Conservation (phyloP, 257 asterid genomes). For the Solanum etuberosum region DNA sequence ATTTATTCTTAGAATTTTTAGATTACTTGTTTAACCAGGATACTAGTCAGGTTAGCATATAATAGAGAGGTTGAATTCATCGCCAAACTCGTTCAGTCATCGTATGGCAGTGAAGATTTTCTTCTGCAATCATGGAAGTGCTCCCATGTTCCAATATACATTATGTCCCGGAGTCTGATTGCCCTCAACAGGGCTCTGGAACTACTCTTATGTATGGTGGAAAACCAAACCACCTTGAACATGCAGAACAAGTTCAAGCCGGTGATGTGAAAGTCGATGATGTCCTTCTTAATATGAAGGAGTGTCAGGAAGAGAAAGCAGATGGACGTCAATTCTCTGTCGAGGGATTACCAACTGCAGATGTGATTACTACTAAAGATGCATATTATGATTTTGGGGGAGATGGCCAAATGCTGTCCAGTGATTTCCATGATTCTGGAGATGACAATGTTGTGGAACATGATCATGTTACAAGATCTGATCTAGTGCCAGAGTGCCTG, state of each 20-base stretch:
- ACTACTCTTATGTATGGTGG: slow-evolving; percentile 33
- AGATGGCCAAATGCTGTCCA: slow-evolving; percentile 39
- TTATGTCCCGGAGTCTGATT: slow-evolving; percentile 39
- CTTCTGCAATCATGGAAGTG: slow-evolving; percentile 51
- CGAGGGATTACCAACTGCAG: slow-evolving; percentile 42
- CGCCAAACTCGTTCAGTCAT: background rate
- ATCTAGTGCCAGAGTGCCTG: slow-evolving; percentile 16
- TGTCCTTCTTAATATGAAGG: slow-evolving; percentile 19
- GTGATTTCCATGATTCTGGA: slow-evolving; percentile 52
- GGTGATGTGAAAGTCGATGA: slow-evolving; percentile 32
- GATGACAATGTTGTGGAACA: slow-evolving; percentile 42
- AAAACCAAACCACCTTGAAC: slow-evolving; percentile 31
- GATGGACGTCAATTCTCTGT: slow-evolving; percentile 29
- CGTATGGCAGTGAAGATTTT: slow-evolving; percentile 21
- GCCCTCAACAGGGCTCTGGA: slow-evolving; percentile 42
- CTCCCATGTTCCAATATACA: slow-evolving; percentile 44
- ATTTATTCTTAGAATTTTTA: background rate
- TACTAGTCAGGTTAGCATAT: slow-evolving; percentile 12
- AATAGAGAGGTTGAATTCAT: slow-evolving; percentile 4
- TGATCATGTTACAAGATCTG: slow-evolving; percentile 36
- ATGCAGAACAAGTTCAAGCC: slow-evolving; percentile 27
- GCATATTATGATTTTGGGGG: slow-evolving; percentile 37
- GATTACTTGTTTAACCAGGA: slow-evolving; percentile 14
- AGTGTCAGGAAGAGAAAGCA: slow-evolving; percentile 27
- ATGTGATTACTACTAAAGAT: slow-evolving; percentile 31